These are phyloP conservation scores for Tripterygium wilfordii DNA, from an alignment of 177 flowering plant genomes.

Conservation along the genomic window DNA sequence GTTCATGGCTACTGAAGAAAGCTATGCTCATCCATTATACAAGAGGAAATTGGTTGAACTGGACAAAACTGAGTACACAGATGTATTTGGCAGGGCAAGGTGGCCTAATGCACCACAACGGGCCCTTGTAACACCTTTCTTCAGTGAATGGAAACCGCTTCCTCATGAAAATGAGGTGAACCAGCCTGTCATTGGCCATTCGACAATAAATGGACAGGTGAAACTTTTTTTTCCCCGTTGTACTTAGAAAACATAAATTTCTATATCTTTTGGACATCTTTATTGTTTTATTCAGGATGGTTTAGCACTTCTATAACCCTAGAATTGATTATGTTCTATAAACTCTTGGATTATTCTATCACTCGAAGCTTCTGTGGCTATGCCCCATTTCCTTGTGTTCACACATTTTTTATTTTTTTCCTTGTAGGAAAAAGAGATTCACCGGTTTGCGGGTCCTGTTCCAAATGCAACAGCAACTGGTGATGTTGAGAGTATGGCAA, in stretches of 20 bases:
- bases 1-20: conserved; percentile 84
- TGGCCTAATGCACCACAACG: conserved; percentile 95
- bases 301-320: no score
- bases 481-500: conserved; percentile 86
- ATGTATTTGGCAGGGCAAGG: conserved; percentile 75
- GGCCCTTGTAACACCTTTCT: conserved; percentile 65
- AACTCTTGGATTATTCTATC: no score
- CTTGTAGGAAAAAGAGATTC: conserved; percentile 62
- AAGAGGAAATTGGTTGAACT: conserved; percentile 66
- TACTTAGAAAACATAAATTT: no score
- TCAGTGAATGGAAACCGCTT: conserved; percentile 44
- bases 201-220: conserved; percentile 70
- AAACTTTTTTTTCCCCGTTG: no score
- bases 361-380: no score
- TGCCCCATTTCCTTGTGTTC: no score
- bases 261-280: no score
- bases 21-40: conserved; percentile 83
- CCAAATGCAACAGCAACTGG: conserved; percentile 77
- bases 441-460: conserved; percentile 71
- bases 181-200: conserved; percentile 72
- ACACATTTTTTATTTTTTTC: neutral
- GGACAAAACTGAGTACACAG: conserved; percentile 60
- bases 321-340: no score
- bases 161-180: conserved; percentile 54
- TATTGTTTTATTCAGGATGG: no score